Evolutionary conservation across 2,329 filamentous ascomycete genomes (phyloP).

Genomic region (Exserohilum rostratum): DNA sequence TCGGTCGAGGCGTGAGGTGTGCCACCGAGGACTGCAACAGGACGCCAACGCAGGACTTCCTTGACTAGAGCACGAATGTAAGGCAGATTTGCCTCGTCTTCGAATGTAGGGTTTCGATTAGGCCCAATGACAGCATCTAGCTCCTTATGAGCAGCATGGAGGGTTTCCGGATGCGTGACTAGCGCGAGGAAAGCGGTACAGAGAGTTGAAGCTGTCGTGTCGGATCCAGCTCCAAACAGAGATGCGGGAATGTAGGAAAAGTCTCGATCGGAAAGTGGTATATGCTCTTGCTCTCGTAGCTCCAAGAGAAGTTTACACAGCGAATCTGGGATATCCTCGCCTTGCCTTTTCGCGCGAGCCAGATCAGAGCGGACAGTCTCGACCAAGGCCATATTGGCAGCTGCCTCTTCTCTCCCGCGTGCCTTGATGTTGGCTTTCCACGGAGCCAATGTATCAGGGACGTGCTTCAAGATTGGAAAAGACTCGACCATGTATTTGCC

Average conservation of each 20-base stretch:
- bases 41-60: constrained; percentile 45
- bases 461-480: constrained; percentile 52
- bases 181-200: constrained; percentile 58
- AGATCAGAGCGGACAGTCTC: constrained; percentile 51
- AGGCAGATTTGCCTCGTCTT: constrained; percentile 47
- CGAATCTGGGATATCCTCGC: constrained; percentile 48
- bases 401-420: constrained; percentile 47
- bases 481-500: constrained; percentile 55
- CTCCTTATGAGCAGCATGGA: constrained; percentile 52
- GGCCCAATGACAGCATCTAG: constrained; percentile 46
- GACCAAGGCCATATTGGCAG: constrained; percentile 52
- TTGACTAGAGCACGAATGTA: constrained; percentile 50
- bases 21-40: constrained; percentile 52
- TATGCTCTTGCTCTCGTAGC: constrained; percentile 47
- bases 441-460: constrained; percentile 54
- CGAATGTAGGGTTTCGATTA: constrained; percentile 42
- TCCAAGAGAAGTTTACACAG: constrained; percentile 55
- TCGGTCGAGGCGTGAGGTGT: constrained; percentile 57
- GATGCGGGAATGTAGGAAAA: constrained; percentile 54
- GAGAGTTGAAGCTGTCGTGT: constrained; percentile 58
- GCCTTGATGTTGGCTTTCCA: constrained; percentile 56
- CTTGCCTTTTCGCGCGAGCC: constrained; percentile 42
- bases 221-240: constrained; percentile 57
- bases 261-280: constrained; percentile 50
- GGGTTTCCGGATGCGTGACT: constrained; percentile 54